Evolutionary conservation across 1,284 basidiomycete genomes (phyloP), one percentile per base, ranked within the genome.

Genomic region (Porodaedalea pini): DNA sequence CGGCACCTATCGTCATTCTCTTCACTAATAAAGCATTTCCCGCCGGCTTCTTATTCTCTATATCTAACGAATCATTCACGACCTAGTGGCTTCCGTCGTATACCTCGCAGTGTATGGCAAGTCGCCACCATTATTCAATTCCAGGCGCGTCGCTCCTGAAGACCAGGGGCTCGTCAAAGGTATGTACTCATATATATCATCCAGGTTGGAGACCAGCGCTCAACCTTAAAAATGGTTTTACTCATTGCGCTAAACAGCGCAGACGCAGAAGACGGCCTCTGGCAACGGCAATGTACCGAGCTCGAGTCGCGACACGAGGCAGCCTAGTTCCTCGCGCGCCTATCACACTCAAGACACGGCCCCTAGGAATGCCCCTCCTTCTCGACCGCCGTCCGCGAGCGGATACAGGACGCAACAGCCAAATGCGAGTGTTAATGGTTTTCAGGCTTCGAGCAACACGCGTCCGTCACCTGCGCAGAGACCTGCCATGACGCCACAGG

Each of bases 231-330:
- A n/a, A n/a, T n/a, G n/a, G n/a, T n/a, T n/a, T n/a, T n/a, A n/a
- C n/a, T n/a, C n/a, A n/a, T n/a, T n/a, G n/a, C n/a, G n/a, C n/a
- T n/a, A n/a, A n/a, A n/a, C n/a, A n/a, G 23, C 34, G 32, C 57
- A 54, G 44, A n/a, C 44, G 4, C 57, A 58, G 27, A 59, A 55
- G 31, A 47, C 52, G 17, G 27, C 17, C 15, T 21, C 23, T 32
- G 23, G 34, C 2, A 40, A 21, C 39, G 27, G 17, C 31, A 41
- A 44, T 40, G 41, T 51, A 27, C 36, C 56, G 23, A 51, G 39
- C 56, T 29, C 49, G 19, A 57, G 56, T 51, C 57, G 53, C 21
- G 57, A 59, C 57, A 51, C 57, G 52, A 54, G 57, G 57, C 57
- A 55, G 36, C 25, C 52, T 25, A 47, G 36, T 50, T 45, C 52